Evolutionary conservation across 345 rosid species (phyloP).

Genomic region (Kernera saxatilis): DNA sequence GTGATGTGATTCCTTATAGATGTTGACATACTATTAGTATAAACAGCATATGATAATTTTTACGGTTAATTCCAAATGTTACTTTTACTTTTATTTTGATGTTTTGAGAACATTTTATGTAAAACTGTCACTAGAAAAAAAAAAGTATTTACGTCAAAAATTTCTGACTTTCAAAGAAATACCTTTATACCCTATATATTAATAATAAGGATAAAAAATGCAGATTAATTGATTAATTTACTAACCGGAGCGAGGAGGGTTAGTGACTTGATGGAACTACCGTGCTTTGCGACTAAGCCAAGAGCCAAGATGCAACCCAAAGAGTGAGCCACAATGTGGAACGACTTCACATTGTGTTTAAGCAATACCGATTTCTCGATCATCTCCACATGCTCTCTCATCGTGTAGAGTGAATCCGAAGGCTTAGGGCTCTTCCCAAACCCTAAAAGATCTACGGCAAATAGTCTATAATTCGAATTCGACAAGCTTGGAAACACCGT

Average conservation of each 20-base stretch:
- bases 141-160: background rate
- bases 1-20: background rate
- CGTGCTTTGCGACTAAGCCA: slow-evolving; percentile 66
- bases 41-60: background rate
- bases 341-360: slow-evolving; percentile 58
- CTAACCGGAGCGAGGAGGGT: slow-evolving; percentile 91
- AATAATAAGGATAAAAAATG: background rate
- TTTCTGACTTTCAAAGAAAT: background rate
- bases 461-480: slow-evolving; percentile 48
- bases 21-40: background rate
- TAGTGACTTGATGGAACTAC: slow-evolving; percentile 63
- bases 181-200: too few species aligned
- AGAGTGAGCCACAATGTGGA: slow-evolving; percentile 97
- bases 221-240: background rate
- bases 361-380: slow-evolving; percentile 64
- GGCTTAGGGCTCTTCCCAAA: slow-evolving; percentile 97
- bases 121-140: background rate
- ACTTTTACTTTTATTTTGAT: background rate
- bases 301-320: slow-evolving; percentile 92
- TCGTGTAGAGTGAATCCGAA: slow-evolving; percentile 70
- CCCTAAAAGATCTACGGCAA: slow-evolving; percentile 82
- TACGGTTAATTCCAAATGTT: background rate
- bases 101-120: background rate
- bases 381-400: slow-evolving; percentile 81
- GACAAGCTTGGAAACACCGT: slow-evolving; percentile 77